Evolutionary conservation across 768 basidiomycete species (phyloP), one percentile per base, ranked within the genome.

Genomic region (Kwoniella dejecticola): DNA sequence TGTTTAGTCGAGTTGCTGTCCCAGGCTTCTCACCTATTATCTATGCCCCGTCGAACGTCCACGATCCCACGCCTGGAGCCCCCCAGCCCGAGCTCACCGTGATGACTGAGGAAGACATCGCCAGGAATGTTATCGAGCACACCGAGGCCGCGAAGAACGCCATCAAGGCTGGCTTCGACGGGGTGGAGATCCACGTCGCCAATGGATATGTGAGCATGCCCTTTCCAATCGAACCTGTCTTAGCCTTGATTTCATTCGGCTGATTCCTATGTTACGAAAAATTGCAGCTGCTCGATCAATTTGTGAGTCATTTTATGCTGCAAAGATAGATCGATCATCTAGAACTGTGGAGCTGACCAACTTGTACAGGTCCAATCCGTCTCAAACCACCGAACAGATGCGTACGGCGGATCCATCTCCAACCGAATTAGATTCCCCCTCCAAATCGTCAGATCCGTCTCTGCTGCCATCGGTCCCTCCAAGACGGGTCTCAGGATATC

Each of bases 121-220:
- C 70, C 42, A 63, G 67, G 4, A 54, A 82, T 58, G 69, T 84
- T 26, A 71, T 78, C 3, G 70, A 78, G 8, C 88, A 83, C 65
- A 83, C 81, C 4, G 75, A 80, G 17, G 86, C 84, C 2, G 86
- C 88, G 2, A 77, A 78, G 23, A 86, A 85, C 58, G 88, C 83
- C 64, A 84, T 84, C 13, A 67, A 80, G 44, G 87, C 87, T 19
- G 87, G 86, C 0, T 89, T 88, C 63, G 88, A 89, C 62, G 88
- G 87, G 11, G 80, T 84, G 2, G 84, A 86, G 76, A 65, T 79
- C 45, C 80, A 80, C 57, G 59, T 57, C 1, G 68, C 72, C 83
- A 91, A 65, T 47, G 63, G 57, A 8, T 67, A 64, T 49, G 57
- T 59, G 26, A 38, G 84, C 50, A 8, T 38, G 8, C 17, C 36